Evolutionary conservation across 2,329 filamentous ascomycete species (phyloP).

Genomic region (Botrytis hyacinthi): DNA sequence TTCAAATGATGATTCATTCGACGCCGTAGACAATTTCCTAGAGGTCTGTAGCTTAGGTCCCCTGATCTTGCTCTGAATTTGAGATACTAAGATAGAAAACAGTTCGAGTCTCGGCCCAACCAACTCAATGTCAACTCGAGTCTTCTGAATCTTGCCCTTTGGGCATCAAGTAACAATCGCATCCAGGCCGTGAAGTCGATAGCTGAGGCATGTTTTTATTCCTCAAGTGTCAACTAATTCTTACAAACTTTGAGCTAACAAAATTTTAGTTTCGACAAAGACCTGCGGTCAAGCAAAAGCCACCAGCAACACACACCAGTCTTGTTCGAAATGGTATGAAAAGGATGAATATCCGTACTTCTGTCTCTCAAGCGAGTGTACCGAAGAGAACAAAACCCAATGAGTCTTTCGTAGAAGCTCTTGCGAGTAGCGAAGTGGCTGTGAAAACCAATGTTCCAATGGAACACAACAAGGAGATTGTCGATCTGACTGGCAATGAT

Average conservation of each 20-base stretch:
- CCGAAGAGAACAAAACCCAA: too few species aligned
- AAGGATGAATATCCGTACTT: neutral
- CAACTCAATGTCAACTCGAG: neutral
- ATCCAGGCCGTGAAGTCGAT: neutral
- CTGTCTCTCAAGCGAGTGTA: neutral
- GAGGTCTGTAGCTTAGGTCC: neutral
- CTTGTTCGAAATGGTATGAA: neutral
- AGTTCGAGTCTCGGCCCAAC: neutral
- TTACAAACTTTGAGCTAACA: neutral
- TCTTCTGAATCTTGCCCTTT: neutral
- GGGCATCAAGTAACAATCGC: neutral
- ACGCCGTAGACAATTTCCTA: neutral
- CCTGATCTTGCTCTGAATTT: neutral
- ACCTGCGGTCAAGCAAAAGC: neutral
- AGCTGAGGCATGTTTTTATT: neutral
- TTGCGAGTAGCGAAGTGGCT: too few species aligned
- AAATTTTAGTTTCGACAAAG: neutral
- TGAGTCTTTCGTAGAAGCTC: neutral
- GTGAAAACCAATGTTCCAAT: too few species aligned
- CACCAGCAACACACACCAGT: neutral
- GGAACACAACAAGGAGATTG: too few species aligned
- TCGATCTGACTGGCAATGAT: too few species aligned
- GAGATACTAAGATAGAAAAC: neutral
- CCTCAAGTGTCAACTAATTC: neutral
- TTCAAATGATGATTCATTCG: neutral